Percentiles rank a stretch among this genome's conserved stretches.
Evolutionary conservation across 345 rosid species (phyloP).

Genomic region (Iberis pinnata): DNA sequence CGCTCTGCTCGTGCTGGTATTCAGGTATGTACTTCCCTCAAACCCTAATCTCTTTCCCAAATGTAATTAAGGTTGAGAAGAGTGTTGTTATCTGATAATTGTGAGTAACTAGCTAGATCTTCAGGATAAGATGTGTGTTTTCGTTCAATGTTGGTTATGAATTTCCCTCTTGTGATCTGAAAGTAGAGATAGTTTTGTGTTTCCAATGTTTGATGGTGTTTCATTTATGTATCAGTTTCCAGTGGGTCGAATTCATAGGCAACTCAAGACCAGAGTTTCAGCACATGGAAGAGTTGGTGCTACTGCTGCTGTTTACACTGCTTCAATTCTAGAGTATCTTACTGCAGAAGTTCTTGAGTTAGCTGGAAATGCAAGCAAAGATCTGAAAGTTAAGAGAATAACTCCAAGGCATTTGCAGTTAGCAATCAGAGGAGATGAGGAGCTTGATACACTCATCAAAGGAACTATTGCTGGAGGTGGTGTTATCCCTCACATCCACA

Average conservation of each 20-base stretch:
- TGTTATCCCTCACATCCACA: constrained; percentile 89
- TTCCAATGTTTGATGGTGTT: neutral
- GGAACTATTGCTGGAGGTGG: constrained; percentile 79
- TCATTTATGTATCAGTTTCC: constrained; percentile 28
- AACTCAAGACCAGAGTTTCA: constrained; percentile 50
- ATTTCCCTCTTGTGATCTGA: neutral
- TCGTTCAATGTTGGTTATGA: no score
- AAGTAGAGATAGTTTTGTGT: neutral
- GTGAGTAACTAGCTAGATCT: neutral
- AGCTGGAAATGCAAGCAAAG: constrained; percentile 75
- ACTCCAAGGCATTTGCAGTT: constrained; percentile 56
- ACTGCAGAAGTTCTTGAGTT: constrained; percentile 78
- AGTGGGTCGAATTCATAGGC: constrained; percentile 74
- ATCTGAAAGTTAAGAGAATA: constrained; percentile 76
- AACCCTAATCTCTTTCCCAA: neutral
- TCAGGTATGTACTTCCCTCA: constrained; percentile 42
- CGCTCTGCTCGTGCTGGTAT: constrained; percentile 97
- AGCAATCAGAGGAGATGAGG: constrained; percentile 58
- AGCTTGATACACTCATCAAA: constrained; percentile 66
- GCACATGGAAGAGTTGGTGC: constrained; percentile 73
- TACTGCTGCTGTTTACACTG: constrained; percentile 75
- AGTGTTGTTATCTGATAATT: neutral
- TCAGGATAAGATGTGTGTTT: neutral
- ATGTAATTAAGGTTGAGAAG: neutral
- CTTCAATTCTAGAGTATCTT: constrained; percentile 65